Evolutionary conservation across 2,329 filamentous ascomycete species (phyloP), one percentile per base, ranked within the genome.

Genomic region (Colletotrichum somersetense): DNA sequence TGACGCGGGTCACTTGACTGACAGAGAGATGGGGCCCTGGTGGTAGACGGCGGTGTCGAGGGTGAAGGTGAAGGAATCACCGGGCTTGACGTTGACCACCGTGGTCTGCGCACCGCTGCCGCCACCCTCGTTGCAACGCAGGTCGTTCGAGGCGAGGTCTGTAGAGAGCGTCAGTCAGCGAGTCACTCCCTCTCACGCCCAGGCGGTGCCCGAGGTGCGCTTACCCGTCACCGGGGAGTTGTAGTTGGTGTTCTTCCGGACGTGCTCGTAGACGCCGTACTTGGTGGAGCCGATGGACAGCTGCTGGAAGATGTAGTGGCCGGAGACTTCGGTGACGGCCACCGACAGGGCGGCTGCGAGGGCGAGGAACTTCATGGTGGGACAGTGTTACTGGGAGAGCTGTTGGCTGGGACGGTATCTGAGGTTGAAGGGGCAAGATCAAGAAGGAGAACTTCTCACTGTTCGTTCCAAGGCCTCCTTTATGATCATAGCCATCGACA

Each of bases 1-100:
- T 16, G 12, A 14, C 10, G 20, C 14, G 12, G 50, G 7, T 20
- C 18, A 14, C 44, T 46, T 12, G 30, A 79, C 71, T 52, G 74
- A 81, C 79, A 82, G 75, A 2, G 80, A 82, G 66, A 80, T 78
- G 3, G 81, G 81, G 0, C 81, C 81, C 73, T 83, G 81, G 75
- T 83, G 81, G 72, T 83, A 83, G 52, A 83, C 81, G 33, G 81
- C 78, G 75, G 76, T 77, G 73, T 83, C 81, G n/a, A 79, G 77
- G 16, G 77, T 80, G 76, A 82, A 83, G 66, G 78, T 80, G 74
- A 83, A 82, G 18, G 75, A 30, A 61, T 80, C 76, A 1, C 81
- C 81, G 12, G 80, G 80, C 55, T 77, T 78, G 70, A 80, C 75
- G 12, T 74, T 74, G 50, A 78, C 75, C 3, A 81, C 81, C n/a